Evolutionary conservation across 176 grass and related monocot genomes (phyloP), one percentile per base, ranked within the genome.

Genomic region (Bolboschoenus planiculmis): DNA sequence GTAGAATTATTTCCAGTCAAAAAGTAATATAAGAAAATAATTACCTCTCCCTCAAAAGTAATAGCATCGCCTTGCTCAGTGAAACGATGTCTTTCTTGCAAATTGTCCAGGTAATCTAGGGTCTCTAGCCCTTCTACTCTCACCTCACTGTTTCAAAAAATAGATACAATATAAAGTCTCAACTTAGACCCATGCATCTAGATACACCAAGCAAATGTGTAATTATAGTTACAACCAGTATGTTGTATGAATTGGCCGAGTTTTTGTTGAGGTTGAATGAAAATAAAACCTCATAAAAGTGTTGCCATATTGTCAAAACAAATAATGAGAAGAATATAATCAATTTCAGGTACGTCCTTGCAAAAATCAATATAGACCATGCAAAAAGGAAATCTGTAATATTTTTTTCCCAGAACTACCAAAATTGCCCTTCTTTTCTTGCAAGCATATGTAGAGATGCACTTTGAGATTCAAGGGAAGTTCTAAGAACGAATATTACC

Each of bases 51-150:
- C 89, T 98, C 95, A 64, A 98, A 98, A 80, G 90, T 91, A 88
- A 98, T 95, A 3, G 95, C 95, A 87, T 98, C 95, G 42, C 95
- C 92, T 93, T 98, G 95, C 85, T 98, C 95, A n/a, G 92, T 98
- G 82, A 91, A 91, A 34, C 89, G 87, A 30, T 61, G 26, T 83
- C 87, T 95, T 0, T 93, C 89, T 83, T 91, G 87, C 67, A 98
- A 90, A 85, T 98, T 95, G 87, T 95, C 95, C 80, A 98, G 85
- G 74, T 98, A 95, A 88, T 98, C 95, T 60, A 98, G 88, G 57
- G 95, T 98, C 85, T 98, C 95, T 56, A 98, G 50, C 47, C 95
- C 95, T 94, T 98, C 95, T 70, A 98, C 88, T 84, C 92, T 86
- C 27, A 98, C 93, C 83, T 98, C 92, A 81, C 95, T 98, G 88